A percentile compares a stretch with the other conserved stretches of the same genome.
Evolutionary conservation across 73 alveolate species (phyloP).

Genomic region (Diophrys sp.): DNA sequence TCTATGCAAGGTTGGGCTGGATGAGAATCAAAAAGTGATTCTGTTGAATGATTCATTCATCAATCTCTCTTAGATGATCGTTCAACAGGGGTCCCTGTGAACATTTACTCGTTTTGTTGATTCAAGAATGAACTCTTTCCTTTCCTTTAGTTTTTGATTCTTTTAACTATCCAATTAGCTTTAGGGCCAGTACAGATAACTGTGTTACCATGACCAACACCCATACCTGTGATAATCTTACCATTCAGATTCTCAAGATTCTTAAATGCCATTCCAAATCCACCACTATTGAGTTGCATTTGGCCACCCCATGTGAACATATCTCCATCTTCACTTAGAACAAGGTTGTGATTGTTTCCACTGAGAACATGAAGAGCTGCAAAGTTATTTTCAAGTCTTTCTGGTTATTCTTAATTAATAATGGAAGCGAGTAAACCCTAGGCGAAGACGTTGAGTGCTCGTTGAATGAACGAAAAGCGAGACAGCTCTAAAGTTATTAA

Average conservation of each 20-base stretch:
- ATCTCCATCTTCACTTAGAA: background rate
- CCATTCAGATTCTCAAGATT: background rate
- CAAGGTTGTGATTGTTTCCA: constrained; percentile 6
- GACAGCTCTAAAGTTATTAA: no score
- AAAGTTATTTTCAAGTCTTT: background rate
- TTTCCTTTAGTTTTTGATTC: background rate
- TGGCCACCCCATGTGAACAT: background rate
- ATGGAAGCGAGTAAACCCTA: no score
- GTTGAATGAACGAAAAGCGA: no score
- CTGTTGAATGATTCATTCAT: no score
- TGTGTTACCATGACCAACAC: background rate
- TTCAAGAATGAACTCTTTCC: no score
- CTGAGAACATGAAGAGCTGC: background rate
- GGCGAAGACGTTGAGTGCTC: no score
- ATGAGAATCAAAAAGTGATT: no score
- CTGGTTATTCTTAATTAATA: no score
- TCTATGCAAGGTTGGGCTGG: no score
- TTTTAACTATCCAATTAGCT: background rate
- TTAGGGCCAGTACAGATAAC: background rate
- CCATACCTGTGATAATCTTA: background rate
- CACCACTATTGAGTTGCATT: background rate
- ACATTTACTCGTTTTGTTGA: no score
- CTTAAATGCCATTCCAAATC: background rate
- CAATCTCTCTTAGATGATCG: no score
- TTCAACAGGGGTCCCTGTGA: no score